Evolutionary conservation across 2,329 filamentous ascomycete genomes (phyloP).

Genomic region (Colletotrichum chrysophilum): DNA sequence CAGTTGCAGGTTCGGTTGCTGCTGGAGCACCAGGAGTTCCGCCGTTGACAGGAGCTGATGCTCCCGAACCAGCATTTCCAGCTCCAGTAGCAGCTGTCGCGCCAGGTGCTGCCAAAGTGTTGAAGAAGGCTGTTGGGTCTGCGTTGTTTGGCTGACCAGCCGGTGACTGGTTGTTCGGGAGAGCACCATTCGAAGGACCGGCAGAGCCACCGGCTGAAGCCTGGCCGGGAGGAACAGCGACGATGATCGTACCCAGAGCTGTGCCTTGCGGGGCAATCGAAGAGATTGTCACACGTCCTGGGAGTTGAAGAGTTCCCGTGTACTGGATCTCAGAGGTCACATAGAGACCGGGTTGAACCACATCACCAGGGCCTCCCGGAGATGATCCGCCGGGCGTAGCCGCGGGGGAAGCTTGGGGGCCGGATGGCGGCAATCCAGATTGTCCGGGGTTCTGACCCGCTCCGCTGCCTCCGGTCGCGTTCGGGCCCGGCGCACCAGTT

Average conservation of each 20-base stretch:
- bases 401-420: not conserved
- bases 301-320: not conserved
- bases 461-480: not conserved
- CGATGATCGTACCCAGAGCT: not conserved
- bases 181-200: not conserved
- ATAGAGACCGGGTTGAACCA: not conserved
- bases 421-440: not conserved
- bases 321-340: not conserved
- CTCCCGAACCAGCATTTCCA: not conserved
- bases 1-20: not conserved
- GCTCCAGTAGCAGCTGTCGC: rapidly evolving
- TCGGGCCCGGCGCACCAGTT: not conserved
- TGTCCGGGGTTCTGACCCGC: not conserved
- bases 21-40: not conserved
- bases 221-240: not conserved
- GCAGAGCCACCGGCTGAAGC: not conserved
- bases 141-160: not conserved
- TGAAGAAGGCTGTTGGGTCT: not conserved
- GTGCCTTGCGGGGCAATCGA: not conserved
- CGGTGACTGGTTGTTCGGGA: not conserved
- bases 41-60: not conserved
- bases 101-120: not conserved
- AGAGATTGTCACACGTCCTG: not conserved
- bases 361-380: not conserved
- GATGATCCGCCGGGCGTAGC: not conserved